Evolutionary conservation across 257 asterid genomes (phyloP).

Genomic region (Solanum chilense): DNA sequence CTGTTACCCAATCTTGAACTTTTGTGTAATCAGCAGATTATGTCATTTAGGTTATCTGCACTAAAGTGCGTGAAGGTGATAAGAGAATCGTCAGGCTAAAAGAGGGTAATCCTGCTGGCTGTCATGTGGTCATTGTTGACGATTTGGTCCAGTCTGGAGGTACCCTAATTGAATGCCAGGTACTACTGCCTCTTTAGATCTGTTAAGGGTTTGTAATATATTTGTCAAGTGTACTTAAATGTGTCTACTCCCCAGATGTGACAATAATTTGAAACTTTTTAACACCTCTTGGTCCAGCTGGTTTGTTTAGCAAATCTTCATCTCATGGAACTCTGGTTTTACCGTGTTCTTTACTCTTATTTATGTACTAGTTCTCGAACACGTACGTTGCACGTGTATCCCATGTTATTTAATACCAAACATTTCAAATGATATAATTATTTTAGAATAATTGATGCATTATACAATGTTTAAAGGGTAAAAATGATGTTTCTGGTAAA

Average conservation of each 20-base stretch:
- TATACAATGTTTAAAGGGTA: too few relatives aligned
- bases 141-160: constrained; percentile 97
- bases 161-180: constrained; percentile 95
- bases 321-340: neutral
- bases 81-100: constrained; percentile 80
- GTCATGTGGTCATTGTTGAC: constrained; percentile 94
- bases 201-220: neutral
- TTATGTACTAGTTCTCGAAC: neutral
- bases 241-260: neutral
- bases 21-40: neutral
- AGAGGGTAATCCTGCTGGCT: constrained; percentile 88
- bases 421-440: too few relatives aligned
- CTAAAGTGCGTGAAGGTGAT: constrained; percentile 96
- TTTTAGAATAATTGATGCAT: too few relatives aligned
- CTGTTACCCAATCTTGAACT: neutral
- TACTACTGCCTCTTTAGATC: constrained; percentile 9
- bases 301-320: neutral
- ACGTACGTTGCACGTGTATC: too few relatives aligned
- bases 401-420: too few relatives aligned
- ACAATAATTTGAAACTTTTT: neutral
- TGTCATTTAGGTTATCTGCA: constrained; percentile 62
- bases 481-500: too few relatives aligned
- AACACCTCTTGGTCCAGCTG: neutral
- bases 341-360: neutral
- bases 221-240: neutral